Base-by-base conservation (phyloP, 1,139 yeast genomes). In the Candida glucosophila region DNA sequence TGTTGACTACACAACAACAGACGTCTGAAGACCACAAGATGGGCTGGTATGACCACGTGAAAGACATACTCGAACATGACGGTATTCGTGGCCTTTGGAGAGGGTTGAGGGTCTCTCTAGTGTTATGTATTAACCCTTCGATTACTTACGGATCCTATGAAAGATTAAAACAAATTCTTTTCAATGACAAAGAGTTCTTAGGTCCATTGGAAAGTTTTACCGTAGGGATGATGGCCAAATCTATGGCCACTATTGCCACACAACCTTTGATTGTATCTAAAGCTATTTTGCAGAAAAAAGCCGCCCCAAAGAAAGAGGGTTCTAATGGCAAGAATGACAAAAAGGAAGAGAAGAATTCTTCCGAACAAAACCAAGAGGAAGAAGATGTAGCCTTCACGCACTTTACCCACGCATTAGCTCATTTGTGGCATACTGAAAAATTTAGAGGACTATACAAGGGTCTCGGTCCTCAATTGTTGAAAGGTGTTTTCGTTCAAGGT, bases 231-330 rank as follows among this genome's bases (percentile, higher is more conserved):
- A 39, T 80, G 27, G 80, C 93, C 32, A 85, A 83, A 57, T 71
- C 83, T 31, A 55, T 82, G 52, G 93, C 95, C 5, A 83, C 95
- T 0, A 25, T 82, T 9, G 68, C 73, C 4, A 83, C 95, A 1
- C 94, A 82, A 52, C 95, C 95, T 2, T 61, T 85, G 51, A 83
- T 83, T 46, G 82, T 82, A 4, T 77, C 93, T 11, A 82, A 83
- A 55, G 90, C 80, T 12, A 73, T 80, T 71, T 69, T 80, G 38
- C 94, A 82, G 49, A 75, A 77, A 50, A 59, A 58, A 36, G 36
- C 30, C 21, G 27, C 22, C n/a, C 9, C 9, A 11, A 17, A 17
- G 17, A 23, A 23, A 4, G 34, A 34, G 8, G 40, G 41, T 19
- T 11, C 13, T 7, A 13, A 11, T 6, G 41, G 34, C 14, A n/a